Evolutionary conservation across 768 basidiomycete species (phyloP), one percentile per base, ranked within the genome.

Genomic region (Hypholoma fasciculare): DNA sequence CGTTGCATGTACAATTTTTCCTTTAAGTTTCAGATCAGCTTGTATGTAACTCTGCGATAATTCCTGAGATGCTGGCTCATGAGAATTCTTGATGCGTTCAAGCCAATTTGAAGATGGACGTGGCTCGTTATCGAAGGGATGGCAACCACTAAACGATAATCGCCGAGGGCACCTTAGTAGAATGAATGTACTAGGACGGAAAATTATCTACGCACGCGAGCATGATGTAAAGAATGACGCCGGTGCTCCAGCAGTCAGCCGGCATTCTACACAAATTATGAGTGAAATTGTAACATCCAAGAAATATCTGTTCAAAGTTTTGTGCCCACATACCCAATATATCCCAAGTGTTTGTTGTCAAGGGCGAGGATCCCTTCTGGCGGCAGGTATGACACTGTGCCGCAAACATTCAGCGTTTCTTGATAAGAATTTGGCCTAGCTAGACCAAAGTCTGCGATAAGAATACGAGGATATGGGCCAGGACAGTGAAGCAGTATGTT

Each of bases 211-310:
- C 90, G 59, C 74, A 94, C 92, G 83, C 82, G 49, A 94, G 76
- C 90, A 94, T 94, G 56, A 92, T 85, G 61, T 87, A 93, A 52
- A 94, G 72, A 52, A 90, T 85, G 5, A 93, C 82, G 5, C 92
- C 92, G 12, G 88, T 83, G 63, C 92, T 92, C 92, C 92, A 94
- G 65, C 92, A 94, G 70, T 94, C 92, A 2, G 91, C 82, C n/a
- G 91, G 89, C 87, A 93, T 88, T 17, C 90, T 90, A 71, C 20
- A 40, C 12, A 17, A 47, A 13, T 20, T 7, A 16, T 42, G 30
- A 14, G 37, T 44, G 7, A 17, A n/a, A 34, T 54, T 23, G 23
- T 1, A 23, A 2, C 2, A 2, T 23, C 1, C 23, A 23, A 23
- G 4, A 44, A 19, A 17, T 37, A 39, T 26, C n/a, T 36, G 17